Base-by-base conservation (phyloP, 2,329 filamentous ascomycete species). In the Furcasterigmium sp. region DNA sequence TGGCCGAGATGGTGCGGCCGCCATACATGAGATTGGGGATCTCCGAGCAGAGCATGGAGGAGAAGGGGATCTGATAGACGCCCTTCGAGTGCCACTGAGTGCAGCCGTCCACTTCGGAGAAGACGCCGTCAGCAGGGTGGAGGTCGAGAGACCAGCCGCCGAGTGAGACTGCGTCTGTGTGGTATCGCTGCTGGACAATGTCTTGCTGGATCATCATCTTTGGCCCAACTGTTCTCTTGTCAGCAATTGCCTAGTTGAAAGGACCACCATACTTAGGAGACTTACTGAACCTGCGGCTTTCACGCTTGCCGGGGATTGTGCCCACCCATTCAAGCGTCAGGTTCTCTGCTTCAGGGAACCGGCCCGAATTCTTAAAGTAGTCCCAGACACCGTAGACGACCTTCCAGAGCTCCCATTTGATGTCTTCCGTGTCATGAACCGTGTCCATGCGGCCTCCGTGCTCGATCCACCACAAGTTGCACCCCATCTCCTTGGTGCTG, bases 391-490 rank as follows among this genome's bases (percentile, higher is more conserved):
- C 53, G 28, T 55, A 55, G 2, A 55, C 53, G 2, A 54, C 53
- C 20, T 50, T 49, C 52, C 53, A 56, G 9, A 56, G 48, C 46
- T 56, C 51, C 53, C 53, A 54, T 45, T 56, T 56, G 42, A 56
- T 56, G 28, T 53, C 48, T 36, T 56, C 53, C 2, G 53, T 54
- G 35, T 56, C 51, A 32, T 56, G 53, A 9, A 55, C 48, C 17
- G 53, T 55, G 39, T 54, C 53, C 41, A 54, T 36, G 19, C 52
- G 42, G 13, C 53, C 53, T 25, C 53, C 53, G 34, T 55, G 53
- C 48, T 55, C 52, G 36, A 55, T 55, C 53, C 52, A 55, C 53
- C 53, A 55, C 35, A 55, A 45, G 26, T 48, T 51, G 43, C 52
- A 54, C 14, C 53, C 53, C 52, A 55, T 55, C 18, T 55, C 53